Percentiles rank a stretch among this genome's conserved stretches.
Conservation (phyloP, 371 early-diverging fungal species). For the Amoeboaphelidium protococcarum region DNA sequence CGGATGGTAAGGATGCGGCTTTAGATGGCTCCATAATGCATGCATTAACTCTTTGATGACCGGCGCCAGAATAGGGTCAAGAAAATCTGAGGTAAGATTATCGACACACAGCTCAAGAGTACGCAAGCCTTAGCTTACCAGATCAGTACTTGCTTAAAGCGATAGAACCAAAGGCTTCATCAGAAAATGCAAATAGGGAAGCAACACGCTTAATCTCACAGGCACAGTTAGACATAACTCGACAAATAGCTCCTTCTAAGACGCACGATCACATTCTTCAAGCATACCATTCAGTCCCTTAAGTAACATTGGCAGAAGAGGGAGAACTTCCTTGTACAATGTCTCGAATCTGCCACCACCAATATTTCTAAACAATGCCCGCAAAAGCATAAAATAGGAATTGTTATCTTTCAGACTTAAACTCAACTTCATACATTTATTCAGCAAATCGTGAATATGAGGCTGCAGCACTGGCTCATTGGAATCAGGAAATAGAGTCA, state of each 20-base stretch:
- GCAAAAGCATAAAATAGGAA: slow-evolving; percentile 70
- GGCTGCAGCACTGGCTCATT: slow-evolving; percentile 75
- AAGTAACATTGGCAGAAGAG: slow-evolving; percentile 60
- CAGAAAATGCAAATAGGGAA: slow-evolving; percentile 75
- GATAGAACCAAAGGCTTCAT: slow-evolving; percentile 91
- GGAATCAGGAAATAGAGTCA: slow-evolving; percentile 65
- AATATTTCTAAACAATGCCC: slow-evolving; percentile 72
- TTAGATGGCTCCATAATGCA: slow-evolving; percentile 66
- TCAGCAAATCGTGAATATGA: slow-evolving; percentile 63
- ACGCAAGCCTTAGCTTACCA: slow-evolving; percentile 79
- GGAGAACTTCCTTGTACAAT: slow-evolving; percentile 73
- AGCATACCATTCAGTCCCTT: slow-evolving; percentile 63
- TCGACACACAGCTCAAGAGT: slow-evolving; percentile 95
- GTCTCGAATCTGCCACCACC: slow-evolving; percentile 44
- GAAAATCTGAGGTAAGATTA: slow-evolving; percentile 81
- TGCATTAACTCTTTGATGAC: slow-evolving; percentile 77
- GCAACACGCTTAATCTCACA: slow-evolving; percentile 72
- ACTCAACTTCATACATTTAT: slow-evolving; percentile 54
- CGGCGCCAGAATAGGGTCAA: slow-evolving; percentile 84
- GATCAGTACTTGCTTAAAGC: slow-evolving; percentile 62
- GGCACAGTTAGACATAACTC: slow-evolving; percentile 83
- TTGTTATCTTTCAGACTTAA: slow-evolving; percentile 54
- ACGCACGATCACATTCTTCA: slow-evolving; percentile 43
- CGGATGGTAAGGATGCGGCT: slow-evolving; percentile 53
- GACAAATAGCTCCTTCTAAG: slow-evolving; percentile 48